Percentiles rank a stretch among this genome's conserved stretches.
phyloP scores from a whole-genome alignment of 495 filamentous ascomycete genomes.

The Coniosporium apollinis region DNA sequence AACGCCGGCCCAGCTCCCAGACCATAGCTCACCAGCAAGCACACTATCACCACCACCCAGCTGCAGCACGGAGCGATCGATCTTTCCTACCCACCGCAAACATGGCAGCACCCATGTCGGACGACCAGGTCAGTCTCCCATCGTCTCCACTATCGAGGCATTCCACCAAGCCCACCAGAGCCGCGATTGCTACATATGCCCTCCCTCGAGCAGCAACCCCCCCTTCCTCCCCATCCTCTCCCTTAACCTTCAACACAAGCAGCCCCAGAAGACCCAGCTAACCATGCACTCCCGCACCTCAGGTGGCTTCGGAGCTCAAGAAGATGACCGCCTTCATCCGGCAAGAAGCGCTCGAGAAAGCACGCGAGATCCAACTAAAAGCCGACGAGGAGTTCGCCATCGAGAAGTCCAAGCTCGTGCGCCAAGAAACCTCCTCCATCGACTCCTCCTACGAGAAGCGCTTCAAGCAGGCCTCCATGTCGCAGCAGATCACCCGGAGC shows the following conservation, averaged over 20 bases:
- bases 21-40: not conserved
- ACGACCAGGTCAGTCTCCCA: conserved; percentile 95
- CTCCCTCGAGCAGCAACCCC: too few species aligned
- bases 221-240: conserved; percentile 1
- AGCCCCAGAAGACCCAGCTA: conserved; percentile 4
- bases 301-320: conserved; percentile 90
- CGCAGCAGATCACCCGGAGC: conserved; percentile 90
- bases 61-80: too few species aligned
- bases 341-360: conserved; percentile 94
- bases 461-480: conserved; percentile 91
- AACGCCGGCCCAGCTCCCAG: not conserved
- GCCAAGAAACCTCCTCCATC: conserved; percentile 81
- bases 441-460: conserved; percentile 90
- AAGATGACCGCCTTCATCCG: conserved; percentile 99
- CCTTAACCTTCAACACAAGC: not conserved
- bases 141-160: too few species aligned
- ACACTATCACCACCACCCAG: not conserved
- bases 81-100: too few species aligned
- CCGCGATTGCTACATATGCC: too few species aligned
- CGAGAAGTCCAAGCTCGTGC: conserved; percentile 95
- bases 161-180: too few species aligned
- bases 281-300: conserved; percentile 5
- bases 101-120: too few species aligned
- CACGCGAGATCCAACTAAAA: conserved; percentile 89
- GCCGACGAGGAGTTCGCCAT: conserved; percentile 97